Conservation (phyloP, 768 basidiomycete genomes). For the Cystobasidium tubakii region DNA sequence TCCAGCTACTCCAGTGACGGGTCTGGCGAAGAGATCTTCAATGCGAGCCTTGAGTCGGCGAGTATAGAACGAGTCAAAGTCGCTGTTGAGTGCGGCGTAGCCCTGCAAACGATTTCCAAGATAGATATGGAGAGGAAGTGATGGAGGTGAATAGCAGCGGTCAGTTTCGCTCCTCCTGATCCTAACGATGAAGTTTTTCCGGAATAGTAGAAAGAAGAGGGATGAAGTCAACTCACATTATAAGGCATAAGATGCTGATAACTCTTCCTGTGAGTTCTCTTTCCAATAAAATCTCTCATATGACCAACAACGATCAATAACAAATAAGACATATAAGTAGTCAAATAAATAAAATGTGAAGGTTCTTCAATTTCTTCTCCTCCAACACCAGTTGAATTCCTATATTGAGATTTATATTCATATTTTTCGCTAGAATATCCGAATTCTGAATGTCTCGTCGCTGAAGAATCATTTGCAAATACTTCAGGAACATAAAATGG, state of each 20-base stretch:
- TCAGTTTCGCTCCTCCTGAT: no score
- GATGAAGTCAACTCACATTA: conserved; percentile 58
- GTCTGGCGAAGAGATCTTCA: conserved; percentile 90
- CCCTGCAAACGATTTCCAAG: no score
- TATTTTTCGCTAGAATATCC: conserved; percentile 73
- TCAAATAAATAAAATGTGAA: conserved; percentile 82
- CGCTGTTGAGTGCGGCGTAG: conserved; percentile 91
- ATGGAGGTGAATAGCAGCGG: no score
- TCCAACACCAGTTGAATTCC: conserved; percentile 49
- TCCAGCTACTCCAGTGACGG: conserved; percentile 89
- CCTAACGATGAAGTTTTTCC: background rate
- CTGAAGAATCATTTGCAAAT: conserved; percentile 17
- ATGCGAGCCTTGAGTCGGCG: conserved; percentile 87
- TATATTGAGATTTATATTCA: conserved; percentile 64
- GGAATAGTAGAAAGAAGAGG: background rate
- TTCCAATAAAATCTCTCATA: conserved; percentile 89
- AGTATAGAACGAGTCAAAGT: conserved; percentile 99
- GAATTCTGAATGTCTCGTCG: conserved; percentile 67
- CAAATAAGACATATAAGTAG: conserved; percentile 89
- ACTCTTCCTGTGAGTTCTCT: conserved; percentile 62
- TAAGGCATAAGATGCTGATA: conserved; percentile 78
- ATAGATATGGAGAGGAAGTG: no score
- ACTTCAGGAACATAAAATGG: conserved; percentile 31
- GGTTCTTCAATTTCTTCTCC: conserved; percentile 58
- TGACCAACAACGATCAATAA: conserved; percentile 87